Evolutionary conservation across 139 green algal genomes (phyloP), one percentile per base, ranked within the genome.

Genomic region (Coccomyxa sp.): DNA sequence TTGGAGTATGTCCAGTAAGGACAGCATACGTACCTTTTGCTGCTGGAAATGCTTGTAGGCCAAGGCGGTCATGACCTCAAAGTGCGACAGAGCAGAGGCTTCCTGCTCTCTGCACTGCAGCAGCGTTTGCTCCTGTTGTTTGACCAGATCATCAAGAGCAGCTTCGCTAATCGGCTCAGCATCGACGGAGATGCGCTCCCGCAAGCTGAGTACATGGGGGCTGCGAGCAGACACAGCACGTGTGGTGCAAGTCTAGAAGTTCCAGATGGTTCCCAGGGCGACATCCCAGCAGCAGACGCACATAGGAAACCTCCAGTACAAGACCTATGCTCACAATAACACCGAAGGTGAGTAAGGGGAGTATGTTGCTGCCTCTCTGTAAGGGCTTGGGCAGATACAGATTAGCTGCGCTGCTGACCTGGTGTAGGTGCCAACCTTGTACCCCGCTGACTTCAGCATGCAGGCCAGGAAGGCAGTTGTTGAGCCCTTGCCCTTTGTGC

Each of bases 401-500:
- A 8, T 44, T 22, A 6, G 9, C 6, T 10, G 39, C 14, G 14
- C 22, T 64, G 2, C 80, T 29, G 36, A 79, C 85, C 85, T 93
- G 44, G 90, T 97, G 84, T 98, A 98, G 0, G 75, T 55, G 12
- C 94, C 94, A 0, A 91, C 87, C 1, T 44, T 81, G 58, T 91
- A 89, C 0, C 90, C 91, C 8, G 88, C 86, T 6, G 84, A 55
- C 0, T 77, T 64, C n/a, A 97, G 78, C 16, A 93, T 88, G n/a
- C 38, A 40, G 2, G 86, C 74, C 16, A 98, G 78, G 70, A 98
- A 77, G 22, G 89, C 75, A 0, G 82, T 86, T 7, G 86, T 91
- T 68, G 92, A 97, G 24, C 94, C 94, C 75, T 98, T 98, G 80
- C 93, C 93, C 79, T 98, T 98, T 70, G 89, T 97, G 40, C 94